Conservation (phyloP, 2,329 filamentous ascomycete genomes). For the Aspergillus piperis region DNA sequence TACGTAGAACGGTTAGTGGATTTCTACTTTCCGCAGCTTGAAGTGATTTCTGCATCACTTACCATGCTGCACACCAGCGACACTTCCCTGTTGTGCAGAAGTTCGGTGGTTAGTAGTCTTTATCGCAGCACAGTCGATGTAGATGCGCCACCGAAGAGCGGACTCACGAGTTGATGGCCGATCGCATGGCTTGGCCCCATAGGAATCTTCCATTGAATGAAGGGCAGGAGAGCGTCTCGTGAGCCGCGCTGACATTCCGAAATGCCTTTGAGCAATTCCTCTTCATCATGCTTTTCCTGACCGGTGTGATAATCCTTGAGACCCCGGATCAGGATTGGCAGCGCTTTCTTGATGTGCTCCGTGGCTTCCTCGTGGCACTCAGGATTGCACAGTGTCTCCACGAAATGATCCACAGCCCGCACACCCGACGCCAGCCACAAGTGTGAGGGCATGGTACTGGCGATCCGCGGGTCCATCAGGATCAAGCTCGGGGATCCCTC, state of each 20-base stretch:
- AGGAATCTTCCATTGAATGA: conserved; percentile 5
- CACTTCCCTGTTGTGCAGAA: background rate
- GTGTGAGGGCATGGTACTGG: background rate
- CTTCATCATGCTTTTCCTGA: background rate
- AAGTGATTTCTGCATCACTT: background rate
- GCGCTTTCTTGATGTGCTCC: background rate
- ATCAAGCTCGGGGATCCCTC: conserved; percentile 2
- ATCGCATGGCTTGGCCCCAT: conserved; percentile 3
- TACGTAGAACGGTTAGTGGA: background rate
- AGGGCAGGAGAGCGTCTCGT: background rate
- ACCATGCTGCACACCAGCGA: conserved; percentile 8
- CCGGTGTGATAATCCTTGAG: background rate
- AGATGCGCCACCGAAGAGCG: too few species aligned
- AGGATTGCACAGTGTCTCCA: background rate
- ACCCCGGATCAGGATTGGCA: background rate
- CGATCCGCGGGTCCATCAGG: conserved; percentile 5
- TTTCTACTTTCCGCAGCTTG: background rate
- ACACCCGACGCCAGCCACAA: conserved; percentile 7
- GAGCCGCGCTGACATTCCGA: conserved; percentile 6
- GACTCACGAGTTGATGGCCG: conserved; percentile 5
- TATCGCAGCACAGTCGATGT: background rate
- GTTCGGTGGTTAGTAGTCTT: background rate
- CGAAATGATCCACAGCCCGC: conserved; percentile 3
- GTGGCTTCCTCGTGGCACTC: conserved; percentile 4
- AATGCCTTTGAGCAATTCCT: conserved; percentile 3